phyloP scores from a whole-genome alignment of 106 monocot genomes.

The Agapanthus africanus region DNA sequence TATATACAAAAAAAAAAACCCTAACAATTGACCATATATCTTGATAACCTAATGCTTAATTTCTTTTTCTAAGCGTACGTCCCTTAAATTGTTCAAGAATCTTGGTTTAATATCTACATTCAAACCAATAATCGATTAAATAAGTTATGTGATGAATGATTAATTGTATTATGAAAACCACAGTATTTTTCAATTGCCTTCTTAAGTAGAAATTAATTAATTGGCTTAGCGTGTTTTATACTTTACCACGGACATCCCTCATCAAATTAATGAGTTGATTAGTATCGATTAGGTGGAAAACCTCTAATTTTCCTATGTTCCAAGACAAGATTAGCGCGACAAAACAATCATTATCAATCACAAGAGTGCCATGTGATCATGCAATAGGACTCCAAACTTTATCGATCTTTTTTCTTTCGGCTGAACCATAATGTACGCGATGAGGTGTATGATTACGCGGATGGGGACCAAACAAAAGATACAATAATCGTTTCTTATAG shows the following conservation, averaged over 20 bases:
- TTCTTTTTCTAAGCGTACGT: too few relatives aligned
- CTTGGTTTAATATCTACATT: too few relatives aligned
- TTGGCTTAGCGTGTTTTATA: neutral
- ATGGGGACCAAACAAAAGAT: neutral
- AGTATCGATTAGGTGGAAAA: neutral
- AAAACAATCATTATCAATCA: constrained; percentile 9
- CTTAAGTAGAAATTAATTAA: neutral
- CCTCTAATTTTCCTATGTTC: neutral
- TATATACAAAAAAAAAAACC: too few relatives aligned
- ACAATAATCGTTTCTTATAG: constrained; percentile 4
- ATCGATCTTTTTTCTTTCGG: constrained; percentile 1
- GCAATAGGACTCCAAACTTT: neutral
- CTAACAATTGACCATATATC: too few relatives aligned
- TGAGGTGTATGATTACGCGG: constrained; percentile 1
- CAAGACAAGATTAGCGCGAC: constrained; percentile 1
- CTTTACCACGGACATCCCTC: neutral
- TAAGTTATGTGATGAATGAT: too few relatives aligned
- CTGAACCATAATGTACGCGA: neutral
- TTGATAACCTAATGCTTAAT: too few relatives aligned
- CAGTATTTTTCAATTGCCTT: neutral
- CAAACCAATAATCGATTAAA: too few relatives aligned
- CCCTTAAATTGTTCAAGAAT: too few relatives aligned
- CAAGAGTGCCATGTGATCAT: constrained; percentile 4
- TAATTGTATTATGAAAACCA: neutral
- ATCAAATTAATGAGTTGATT: neutral